Evolutionary conservation across 1,284 basidiomycete genomes (phyloP).

Genomic region (Tremellales sp.): DNA sequence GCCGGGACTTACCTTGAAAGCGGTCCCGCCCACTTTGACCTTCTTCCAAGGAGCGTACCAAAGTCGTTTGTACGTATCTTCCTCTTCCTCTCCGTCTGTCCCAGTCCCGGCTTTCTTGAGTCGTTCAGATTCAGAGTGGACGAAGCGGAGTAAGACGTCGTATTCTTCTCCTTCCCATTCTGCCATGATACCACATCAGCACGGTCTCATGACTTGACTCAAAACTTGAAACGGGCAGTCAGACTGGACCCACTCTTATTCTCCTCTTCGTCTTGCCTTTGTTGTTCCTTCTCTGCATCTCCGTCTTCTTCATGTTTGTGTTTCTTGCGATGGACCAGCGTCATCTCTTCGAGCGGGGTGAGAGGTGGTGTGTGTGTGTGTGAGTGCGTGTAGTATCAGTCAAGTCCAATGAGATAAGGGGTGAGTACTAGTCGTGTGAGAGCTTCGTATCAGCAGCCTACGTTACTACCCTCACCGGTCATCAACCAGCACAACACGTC

Average conservation of each 20-base stretch:
- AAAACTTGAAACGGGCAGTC: neutral
- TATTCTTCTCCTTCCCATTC: slow-evolving; percentile 44
- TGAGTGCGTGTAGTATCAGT: no score
- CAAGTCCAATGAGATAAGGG: no score
- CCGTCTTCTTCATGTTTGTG: slow-evolving; percentile 25
- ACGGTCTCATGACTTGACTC: neutral
- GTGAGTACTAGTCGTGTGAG: no score
- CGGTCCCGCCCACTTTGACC: slow-evolving; percentile 31
- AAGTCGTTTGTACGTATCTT: slow-evolving; percentile 32
- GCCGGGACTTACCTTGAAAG: slow-evolving; percentile 38
- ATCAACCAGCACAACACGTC: no score
- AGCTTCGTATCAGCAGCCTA: no score
- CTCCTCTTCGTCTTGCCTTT: slow-evolving; percentile 23
- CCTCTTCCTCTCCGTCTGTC: slow-evolving; percentile 32
- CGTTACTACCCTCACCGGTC: no score
- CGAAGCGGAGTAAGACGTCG: slow-evolving; percentile 41
- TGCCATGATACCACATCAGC: slow-evolving; percentile 3
- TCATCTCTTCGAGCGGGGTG: slow-evolving; percentile 18
- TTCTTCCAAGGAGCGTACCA: slow-evolving; percentile 52
- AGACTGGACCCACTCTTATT: slow-evolving; percentile 25
- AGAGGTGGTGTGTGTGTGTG: no score
- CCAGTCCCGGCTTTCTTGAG: slow-evolving; percentile 18
- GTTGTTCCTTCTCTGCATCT: slow-evolving; percentile 25
- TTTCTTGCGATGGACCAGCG: slow-evolving; percentile 32
- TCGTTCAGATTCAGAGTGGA: slow-evolving; percentile 32